Conservation (phyloP, 1,284 basidiomycete genomes). For the Farysia itapuensis region DNA sequence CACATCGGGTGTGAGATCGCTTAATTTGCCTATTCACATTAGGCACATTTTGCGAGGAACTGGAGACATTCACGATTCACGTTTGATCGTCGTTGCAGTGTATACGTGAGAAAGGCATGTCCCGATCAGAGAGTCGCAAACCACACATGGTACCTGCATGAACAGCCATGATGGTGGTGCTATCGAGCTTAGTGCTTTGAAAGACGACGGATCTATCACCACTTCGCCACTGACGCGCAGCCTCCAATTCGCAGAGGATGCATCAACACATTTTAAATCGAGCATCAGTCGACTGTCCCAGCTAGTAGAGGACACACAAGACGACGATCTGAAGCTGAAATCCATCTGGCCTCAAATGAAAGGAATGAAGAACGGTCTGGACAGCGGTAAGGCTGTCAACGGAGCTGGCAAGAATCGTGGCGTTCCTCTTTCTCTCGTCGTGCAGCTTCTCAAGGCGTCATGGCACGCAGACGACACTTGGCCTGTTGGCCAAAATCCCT, state of each 20-base stretch:
- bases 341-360: slow-evolving; percentile 5
- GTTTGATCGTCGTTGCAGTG: too few species aligned
- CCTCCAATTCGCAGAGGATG: background rate
- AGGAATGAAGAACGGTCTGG: slow-evolving; percentile 15
- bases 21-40: too few species aligned
- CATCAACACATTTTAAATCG: background rate
- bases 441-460: slow-evolving; percentile 17
- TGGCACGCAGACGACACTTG: slow-evolving; percentile 36
- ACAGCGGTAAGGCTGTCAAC: slow-evolving; percentile 14
- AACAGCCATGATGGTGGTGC: too few species aligned
- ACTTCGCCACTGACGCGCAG: too few species aligned
- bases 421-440: slow-evolving; percentile 16
- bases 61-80: too few species aligned
- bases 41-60: too few species aligned
- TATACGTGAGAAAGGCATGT: too few species aligned
- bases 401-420: slow-evolving; percentile 23
- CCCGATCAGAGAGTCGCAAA: too few species aligned
- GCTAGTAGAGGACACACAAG: background rate
- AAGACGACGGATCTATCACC: too few species aligned
- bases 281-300: background rate
- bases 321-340: background rate
- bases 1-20: too few species aligned
- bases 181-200: too few species aligned
- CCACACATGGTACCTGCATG: too few species aligned
- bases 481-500: slow-evolving; percentile 20